phyloP scores from a whole-genome alignment of 1,139 yeast species.

The Taiozyma onychis region DNA sequence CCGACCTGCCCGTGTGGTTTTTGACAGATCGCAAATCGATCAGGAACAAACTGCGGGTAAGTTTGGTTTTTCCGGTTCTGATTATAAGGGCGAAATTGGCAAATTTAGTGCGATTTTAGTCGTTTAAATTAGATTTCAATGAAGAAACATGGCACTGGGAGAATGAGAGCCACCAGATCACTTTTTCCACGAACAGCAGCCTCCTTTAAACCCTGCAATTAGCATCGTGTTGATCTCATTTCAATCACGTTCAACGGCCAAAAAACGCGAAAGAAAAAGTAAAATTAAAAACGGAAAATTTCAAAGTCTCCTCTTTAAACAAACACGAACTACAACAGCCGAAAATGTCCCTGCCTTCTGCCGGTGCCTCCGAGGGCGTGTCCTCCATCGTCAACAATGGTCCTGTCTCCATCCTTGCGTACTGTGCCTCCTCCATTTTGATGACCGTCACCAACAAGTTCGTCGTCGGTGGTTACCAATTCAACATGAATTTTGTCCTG shows the following conservation, averaged over 20 bases:
- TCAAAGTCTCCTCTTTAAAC: slow-evolving; percentile 1
- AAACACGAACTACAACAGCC: neutral
- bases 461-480: slow-evolving; percentile 75
- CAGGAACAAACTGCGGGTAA: neutral
- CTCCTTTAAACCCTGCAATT: neutral
- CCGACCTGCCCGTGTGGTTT: neutral
- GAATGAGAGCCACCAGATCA: no score
- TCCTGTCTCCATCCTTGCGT: slow-evolving; percentile 76
- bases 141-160: no score
- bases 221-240: neutral
- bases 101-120: neutral
- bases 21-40: neutral
- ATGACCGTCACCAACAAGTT: slow-evolving; percentile 98
- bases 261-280: neutral
- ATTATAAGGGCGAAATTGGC: neutral
- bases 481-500: slow-evolving; percentile 88
- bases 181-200: no score
- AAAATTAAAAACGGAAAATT: slow-evolving; percentile 1
- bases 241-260: neutral
- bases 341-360: slow-evolving; percentile 13
- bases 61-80: neutral
- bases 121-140: no score
- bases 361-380: slow-evolving; percentile 11
- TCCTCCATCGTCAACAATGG: slow-evolving; percentile 63
- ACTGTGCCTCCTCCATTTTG: slow-evolving; percentile 88